Evolutionary conservation across 192 early-diverging fungal species (phyloP), one percentile per base, ranked within the genome.

Genomic region (Allomyces arbusculus): DNA sequence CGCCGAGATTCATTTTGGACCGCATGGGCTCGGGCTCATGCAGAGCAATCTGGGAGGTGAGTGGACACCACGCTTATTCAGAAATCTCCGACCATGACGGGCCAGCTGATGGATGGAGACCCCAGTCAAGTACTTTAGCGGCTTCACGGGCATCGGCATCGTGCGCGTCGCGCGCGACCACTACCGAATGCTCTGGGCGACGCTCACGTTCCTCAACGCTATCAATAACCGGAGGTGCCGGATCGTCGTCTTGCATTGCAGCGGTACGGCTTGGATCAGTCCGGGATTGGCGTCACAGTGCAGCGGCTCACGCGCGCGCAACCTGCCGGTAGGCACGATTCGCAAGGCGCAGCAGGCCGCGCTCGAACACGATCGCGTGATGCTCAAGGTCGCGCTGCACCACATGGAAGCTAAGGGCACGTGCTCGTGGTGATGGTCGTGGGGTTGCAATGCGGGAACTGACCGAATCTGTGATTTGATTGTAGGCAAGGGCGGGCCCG

Each of bases 111-210:
- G n/a, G n/a, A n/a, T n/a, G n/a, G n/a, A n/a, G n/a, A n/a, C n/a
- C 3, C 28, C 61, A 64, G 71, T 76, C 62, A 74, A 74, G 64
- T 76, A 76, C 68, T 76, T 58, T 63, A 62, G 24, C 58, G 65
- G 67, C 4, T 68, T 66, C 66, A 76, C 75, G 14, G 62, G 62
- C 11, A 61, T 74, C 5, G 75, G 68, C 24, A 74, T 76, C 64
- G 33, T 74, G 6, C 69, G 75, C n/a, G 68, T 69, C 23, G 62
- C 19, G 7, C 64, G 75, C 12, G 75, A 76, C 43, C 23, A 67
- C 16, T 61, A 23, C 58, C 61, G 67, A n/a, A 33, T 67, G 44
- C 61, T 68, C 0, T 74, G 72, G 72, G 70, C 68, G 11, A 72
- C 75, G 10, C n/a, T 71, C 19, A 65, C 75, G 22, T 62, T 76